Percentiles rank a stretch among this genome's conserved stretches.
Evolutionary conservation across 2,329 filamentous ascomycete genomes (phyloP).

Genomic region (Epichloe typhina): DNA sequence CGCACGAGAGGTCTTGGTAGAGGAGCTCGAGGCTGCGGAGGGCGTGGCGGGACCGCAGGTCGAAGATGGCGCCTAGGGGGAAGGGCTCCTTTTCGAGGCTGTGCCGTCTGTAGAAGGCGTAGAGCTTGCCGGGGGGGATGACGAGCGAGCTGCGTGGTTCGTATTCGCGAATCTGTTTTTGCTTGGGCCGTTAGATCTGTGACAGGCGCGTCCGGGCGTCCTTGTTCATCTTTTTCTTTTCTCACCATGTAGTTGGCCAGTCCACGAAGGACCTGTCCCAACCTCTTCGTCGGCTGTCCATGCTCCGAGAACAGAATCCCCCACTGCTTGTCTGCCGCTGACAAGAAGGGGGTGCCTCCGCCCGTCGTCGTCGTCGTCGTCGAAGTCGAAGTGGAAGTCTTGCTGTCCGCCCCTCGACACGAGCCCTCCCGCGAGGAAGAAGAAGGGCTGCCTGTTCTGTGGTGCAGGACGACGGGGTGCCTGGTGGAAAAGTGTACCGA

Average conservation of each 20-base stretch:
- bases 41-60: slow-evolving; percentile 18
- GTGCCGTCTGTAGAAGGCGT: slow-evolving; percentile 57
- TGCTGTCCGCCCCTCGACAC: not conserved
- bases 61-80: slow-evolving; percentile 54
- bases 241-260: slow-evolving; percentile 61
- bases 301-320: slow-evolving; percentile 57
- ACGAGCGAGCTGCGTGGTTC: slow-evolving; percentile 37
- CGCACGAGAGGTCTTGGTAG: slow-evolving; percentile 38
- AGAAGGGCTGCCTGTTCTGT: slow-evolving; percentile 3
- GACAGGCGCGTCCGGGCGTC: no score
- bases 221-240: not conserved
- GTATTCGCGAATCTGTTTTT: slow-evolving; percentile 18
- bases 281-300: slow-evolving; percentile 52
- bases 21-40: slow-evolving; percentile 28
- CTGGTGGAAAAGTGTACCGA: slow-evolving; percentile 20
- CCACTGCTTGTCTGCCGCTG: slow-evolving; percentile 59
- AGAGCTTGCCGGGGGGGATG: slow-evolving; percentile 63
- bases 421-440: not conserved
- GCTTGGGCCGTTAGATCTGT: not conserved
- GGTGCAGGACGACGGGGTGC: slow-evolving; percentile 14
- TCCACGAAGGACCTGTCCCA: slow-evolving; percentile 59
- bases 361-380: not conserved
- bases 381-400: no score
- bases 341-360: slow-evolving; percentile 6
- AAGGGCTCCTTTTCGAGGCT: slow-evolving; percentile 48